Evolutionary conservation across 2,329 filamentous ascomycete species (phyloP).

Genomic region (Paraphaeosphaeria sporulosa): DNA sequence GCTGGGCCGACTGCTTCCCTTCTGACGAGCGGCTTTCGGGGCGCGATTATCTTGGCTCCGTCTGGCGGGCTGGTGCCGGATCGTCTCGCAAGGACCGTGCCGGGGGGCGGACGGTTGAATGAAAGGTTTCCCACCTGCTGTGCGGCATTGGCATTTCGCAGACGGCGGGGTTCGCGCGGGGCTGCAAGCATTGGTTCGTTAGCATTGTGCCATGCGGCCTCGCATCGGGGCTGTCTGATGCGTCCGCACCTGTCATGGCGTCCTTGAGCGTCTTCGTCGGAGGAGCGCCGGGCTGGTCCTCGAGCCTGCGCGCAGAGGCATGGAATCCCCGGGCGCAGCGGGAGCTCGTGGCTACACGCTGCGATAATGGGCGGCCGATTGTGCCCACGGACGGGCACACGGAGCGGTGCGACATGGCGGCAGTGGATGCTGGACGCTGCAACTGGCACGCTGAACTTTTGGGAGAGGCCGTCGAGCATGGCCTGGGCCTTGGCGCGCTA

Average conservation of each 20-base stretch:
- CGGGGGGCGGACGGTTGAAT: conserved; percentile 26
- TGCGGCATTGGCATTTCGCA: conserved; percentile 35
- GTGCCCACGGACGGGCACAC: conserved; percentile 45
- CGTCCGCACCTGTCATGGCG: conserved; percentile 28
- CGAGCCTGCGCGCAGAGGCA: conserved; percentile 32
- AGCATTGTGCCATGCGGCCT: background rate
- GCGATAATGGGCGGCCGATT: conserved; percentile 31
- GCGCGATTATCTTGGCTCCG: conserved; percentile 14
- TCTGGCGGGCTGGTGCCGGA: background rate
- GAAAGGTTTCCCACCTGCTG: conserved; percentile 36
- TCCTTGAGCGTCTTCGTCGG: background rate
- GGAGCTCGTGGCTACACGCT: conserved; percentile 27
- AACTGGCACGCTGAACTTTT: conserved; percentile 36
- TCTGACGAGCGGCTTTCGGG: conserved; percentile 19
- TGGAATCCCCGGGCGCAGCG: conserved; percentile 36
- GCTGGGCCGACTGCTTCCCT: conserved; percentile 13
- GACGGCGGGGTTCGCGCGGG: conserved; percentile 31
- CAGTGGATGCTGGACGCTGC: conserved; percentile 23
- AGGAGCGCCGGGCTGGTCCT: conserved; percentile 31
- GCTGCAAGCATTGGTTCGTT: background rate
- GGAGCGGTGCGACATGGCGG: conserved; percentile 46
- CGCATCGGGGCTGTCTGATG: conserved; percentile 7
- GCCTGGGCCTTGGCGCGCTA: conserved; percentile 34
- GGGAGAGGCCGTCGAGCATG: conserved; percentile 21
- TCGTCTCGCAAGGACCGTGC: conserved; percentile 15